Base-by-base conservation (phyloP, 331 rosid species). In the Pyracantha coccinea region DNA sequence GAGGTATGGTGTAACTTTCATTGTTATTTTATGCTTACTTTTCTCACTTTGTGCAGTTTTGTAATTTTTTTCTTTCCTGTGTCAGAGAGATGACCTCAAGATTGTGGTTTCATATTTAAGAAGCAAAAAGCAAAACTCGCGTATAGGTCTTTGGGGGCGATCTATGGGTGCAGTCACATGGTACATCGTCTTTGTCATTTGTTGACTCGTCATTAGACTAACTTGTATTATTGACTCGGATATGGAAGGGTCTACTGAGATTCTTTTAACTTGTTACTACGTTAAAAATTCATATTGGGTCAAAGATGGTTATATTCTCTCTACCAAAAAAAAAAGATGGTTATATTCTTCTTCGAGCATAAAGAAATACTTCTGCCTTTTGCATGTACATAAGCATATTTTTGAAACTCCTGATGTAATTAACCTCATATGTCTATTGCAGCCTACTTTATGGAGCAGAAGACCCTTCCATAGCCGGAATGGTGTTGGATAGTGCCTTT, bases 161-260 rank as follows among this genome's bases (percentile, higher is more conserved):
- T 95, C 99, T 17, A 95, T 95, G 99, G 97, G 99, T 21, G 97
- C 99, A 57, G 99, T 95, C 66, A 95, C 99, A 61, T 89, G 99
- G 99, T 95, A 88, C 73, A 12, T 78, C 17, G 4, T 55, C 55
- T 68, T 73, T 60, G 25, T 60, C 69, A 45, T 69, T 75, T 61
- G 23, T 31, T 70, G 64, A 14, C 52, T 54, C 50, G 28, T 38
- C 38, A 7, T 41, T 74, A 29, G 15, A 44, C 63, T 74, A 53
- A 27, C 66, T 29, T 63, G 68, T 63, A 62, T 63, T 19, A 17
- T 63, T 31, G 45, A 31, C 41, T 63, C 14, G 2, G 23, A 35
- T 29, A 31, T 63, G 68, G 68, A 63, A 63, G 4, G 24, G 41
- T 28, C 68, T 78, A 50, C 55, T 29, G 57, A 31, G 65, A 68